Base-by-base conservation (phyloP, 1,139 yeast species). In the Arxiozyma telluris region DNA sequence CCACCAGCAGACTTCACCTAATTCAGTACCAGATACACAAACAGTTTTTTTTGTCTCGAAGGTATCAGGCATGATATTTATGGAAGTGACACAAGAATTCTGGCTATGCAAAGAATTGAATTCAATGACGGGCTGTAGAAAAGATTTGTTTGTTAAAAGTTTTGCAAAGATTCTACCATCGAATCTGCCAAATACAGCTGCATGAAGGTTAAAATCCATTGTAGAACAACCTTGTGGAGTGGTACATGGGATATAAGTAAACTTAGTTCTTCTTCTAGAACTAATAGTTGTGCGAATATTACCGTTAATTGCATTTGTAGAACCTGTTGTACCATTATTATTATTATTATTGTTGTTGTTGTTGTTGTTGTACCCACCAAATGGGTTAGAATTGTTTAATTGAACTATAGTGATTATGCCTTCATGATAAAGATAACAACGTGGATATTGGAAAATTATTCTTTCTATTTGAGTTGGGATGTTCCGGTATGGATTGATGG, bases 111-210 rank as follows among this genome's bases (percentile, higher is more conserved):
- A 55, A 1, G 61, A 57, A 46, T 66, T 63, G 55, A 72, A 73
- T 53, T 70, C 71, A 12, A 69, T 66, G 1, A 72, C 64, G 0
- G 76, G 73, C 8, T 73, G 65, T 48, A 74, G 55, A 47, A 74
- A 67, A 0, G 73, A 64, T 51, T 64, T 71, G 57, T 71, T 69
- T 30, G 71, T 69, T 46, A 77, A 58, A 15, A 72, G 59, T 47
- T 76, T 73, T 6, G 74, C 73, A 44, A 61, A 73, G 0, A 77
- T 67, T 46, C 71, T 66, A 9, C 80, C 79, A 61, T 76, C 77
- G 62, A 72, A 73, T 51, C 76, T 68, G 2, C 80, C 81, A 62
- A 73, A 76, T 0, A 74, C 71, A 0, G 76, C 69, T 1, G 71
- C 68, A 54, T 63, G 63, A 6, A 66, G 57, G 49, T 66, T 70